Conservation (phyloP, 2,329 filamentous ascomycete genomes). For the Emergomyces africanus region DNA sequence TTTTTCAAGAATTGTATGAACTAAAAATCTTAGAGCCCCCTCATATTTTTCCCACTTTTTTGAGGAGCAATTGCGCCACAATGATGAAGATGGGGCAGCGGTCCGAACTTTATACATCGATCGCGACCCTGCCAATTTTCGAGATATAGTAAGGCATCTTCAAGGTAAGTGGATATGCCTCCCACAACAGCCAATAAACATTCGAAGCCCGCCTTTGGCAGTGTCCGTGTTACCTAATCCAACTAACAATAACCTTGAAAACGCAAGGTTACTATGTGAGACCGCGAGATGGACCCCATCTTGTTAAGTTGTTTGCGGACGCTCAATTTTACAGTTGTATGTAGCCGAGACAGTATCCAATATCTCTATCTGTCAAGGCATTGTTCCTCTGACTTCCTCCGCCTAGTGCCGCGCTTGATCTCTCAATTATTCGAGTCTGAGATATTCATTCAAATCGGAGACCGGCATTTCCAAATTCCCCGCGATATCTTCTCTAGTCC, state of each 20-base stretch:
- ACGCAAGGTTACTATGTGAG: slow-evolving; percentile 62
- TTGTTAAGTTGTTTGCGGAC: slow-evolving; percentile 85
- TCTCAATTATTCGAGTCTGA: slow-evolving; percentile 84
- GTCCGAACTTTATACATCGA: slow-evolving; percentile 88
- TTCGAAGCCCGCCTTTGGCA: background rate
- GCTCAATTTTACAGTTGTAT: slow-evolving; percentile 84
- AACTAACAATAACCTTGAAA: background rate
- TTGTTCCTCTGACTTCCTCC: background rate
- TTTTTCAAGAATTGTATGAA: slow-evolving; percentile 9
- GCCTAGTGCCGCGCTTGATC: slow-evolving; percentile 70
- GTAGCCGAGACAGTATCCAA: slow-evolving; percentile 16
- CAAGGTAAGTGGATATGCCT: slow-evolving; percentile 41
- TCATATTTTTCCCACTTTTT: slow-evolving; percentile 97
- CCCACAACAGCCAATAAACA: background rate
- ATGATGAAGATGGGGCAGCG: slow-evolving; percentile 43
- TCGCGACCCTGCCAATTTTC: slow-evolving; percentile 78
- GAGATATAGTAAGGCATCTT: slow-evolving; percentile 77
- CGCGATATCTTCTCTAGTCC: slow-evolving; percentile 74
- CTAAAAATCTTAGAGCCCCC: slow-evolving; percentile 58
- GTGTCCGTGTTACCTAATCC: background rate
- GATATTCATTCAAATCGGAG: slow-evolving; percentile 85
- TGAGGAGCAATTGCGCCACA: slow-evolving; percentile 60
- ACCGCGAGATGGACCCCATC: slow-evolving; percentile 71
- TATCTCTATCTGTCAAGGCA: background rate
- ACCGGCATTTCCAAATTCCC: slow-evolving; percentile 77